A percentile compares a stretch with the other conserved stretches of the same genome.
phyloP scores from a whole-genome alignment of 495 filamentous ascomycete species.

The Aspergillus indologenus region DNA sequence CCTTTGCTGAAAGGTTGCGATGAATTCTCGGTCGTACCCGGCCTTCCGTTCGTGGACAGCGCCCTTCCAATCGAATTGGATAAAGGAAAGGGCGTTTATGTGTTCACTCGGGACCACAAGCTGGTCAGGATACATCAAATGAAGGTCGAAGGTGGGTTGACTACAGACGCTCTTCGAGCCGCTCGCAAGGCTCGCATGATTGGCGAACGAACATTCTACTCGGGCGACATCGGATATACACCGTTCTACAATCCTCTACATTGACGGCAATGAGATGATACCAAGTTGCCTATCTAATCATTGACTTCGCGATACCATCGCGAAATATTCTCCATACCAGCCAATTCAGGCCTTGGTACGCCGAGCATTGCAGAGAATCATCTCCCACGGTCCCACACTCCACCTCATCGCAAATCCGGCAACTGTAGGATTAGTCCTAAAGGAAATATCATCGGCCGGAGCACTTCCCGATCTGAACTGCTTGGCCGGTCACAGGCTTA shows the following conservation, averaged over 20 bases:
- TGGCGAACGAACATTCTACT: conserved; percentile 29
- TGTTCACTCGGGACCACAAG: conserved; percentile 38
- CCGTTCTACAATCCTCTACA: conserved; percentile 39
- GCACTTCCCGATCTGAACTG: conserved; percentile 50
- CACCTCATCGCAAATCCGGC: conserved; percentile 35
- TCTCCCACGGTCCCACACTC: neutral
- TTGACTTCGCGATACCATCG: conserved; percentile 23
- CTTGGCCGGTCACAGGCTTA: conserved; percentile 55
- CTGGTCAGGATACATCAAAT: conserved; percentile 37
- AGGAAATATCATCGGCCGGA: neutral
- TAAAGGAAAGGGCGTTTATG: conserved; percentile 34
- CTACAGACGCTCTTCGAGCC: conserved; percentile 36
- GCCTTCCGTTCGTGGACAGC: conserved; percentile 38
- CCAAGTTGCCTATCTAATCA: conserved; percentile 16
- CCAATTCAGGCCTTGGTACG: neutral
- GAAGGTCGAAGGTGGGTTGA: conserved; percentile 44
- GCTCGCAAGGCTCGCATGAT: conserved; percentile 45
- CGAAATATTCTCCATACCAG: conserved; percentile 4
- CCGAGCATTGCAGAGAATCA: neutral
- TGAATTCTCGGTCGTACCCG: conserved; percentile 30
- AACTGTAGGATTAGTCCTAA: conserved; percentile 27
- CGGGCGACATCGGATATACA: conserved; percentile 28
- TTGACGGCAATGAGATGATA: conserved; percentile 6
- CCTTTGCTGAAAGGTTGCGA: conserved; percentile 28
- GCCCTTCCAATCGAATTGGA: conserved; percentile 25